These are phyloP conservation scores for Leccinum olivaceopallidum DNA, from an alignment of 768 basidiomycete species.

Conservation along the genomic window DNA sequence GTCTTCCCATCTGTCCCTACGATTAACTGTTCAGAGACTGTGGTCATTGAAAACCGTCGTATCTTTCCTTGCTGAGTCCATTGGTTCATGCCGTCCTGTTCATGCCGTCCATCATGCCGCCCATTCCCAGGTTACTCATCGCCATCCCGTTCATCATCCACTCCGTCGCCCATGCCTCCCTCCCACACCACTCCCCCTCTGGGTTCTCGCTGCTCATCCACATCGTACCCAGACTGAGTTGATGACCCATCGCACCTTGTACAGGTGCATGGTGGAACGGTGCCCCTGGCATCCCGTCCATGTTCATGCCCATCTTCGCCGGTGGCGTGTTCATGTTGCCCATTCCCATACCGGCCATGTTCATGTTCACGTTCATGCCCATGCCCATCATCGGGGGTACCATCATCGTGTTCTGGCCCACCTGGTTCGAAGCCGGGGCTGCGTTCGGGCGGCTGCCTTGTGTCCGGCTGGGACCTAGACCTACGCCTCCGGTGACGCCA, in stretches of 20 bases:
- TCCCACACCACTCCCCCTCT: constrained; percentile 32
- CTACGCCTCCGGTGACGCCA: constrained; percentile 25
- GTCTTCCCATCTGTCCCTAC: no score
- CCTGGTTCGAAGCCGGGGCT: constrained; percentile 13
- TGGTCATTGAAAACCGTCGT: no score
- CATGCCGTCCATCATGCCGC: constrained; percentile 21
- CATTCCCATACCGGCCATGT: constrained; percentile 38
- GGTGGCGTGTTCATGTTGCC: constrained; percentile 24
- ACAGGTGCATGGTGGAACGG: constrained; percentile 22
- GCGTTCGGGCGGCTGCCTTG: constrained; percentile 1
- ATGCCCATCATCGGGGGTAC: constrained; percentile 15
- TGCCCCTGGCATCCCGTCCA: constrained; percentile 32
- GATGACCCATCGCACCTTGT: constrained; percentile 14
- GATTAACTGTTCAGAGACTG: no score
- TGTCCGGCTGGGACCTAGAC: not conserved
- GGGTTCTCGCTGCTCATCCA: constrained; percentile 36
- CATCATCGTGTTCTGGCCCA: constrained; percentile 33
- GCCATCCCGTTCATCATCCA: constrained; percentile 42
- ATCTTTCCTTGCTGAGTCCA: no score
- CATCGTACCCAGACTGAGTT: constrained; percentile 26
- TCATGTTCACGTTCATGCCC: constrained; percentile 38
- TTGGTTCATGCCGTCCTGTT: not conserved
- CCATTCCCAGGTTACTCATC: constrained; percentile 37
- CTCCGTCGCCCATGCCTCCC: constrained; percentile 40
- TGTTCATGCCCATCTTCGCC: constrained; percentile 44